phyloP scores from a whole-genome alignment of 1,139 yeast genomes.

The Lodderomyces oxycetoniae region DNA sequence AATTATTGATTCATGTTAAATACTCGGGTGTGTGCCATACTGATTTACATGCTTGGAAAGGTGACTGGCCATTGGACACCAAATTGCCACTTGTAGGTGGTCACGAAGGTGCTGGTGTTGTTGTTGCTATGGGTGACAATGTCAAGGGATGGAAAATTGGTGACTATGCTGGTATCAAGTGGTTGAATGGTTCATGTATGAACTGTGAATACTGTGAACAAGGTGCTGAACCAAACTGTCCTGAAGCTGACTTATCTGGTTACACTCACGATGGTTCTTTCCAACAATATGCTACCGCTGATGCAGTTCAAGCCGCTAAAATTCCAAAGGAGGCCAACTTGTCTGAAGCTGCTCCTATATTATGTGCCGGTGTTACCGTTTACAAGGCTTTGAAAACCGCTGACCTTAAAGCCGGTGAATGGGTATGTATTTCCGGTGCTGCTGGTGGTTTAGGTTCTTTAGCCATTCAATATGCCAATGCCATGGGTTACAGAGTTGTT shows the following conservation, averaged over 20 bases:
- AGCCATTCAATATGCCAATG: conserved; percentile 70
- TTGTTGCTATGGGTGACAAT: conserved; percentile 66
- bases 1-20: conserved; percentile 61
- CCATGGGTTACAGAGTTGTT: conserved; percentile 69
- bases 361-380: conserved; percentile 80
- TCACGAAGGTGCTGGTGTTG: conserved; percentile 81
- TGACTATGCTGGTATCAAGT: conserved; percentile 69
- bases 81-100: conserved; percentile 76
- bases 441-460: conserved; percentile 77
- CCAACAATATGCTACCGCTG: conserved; percentile 79
- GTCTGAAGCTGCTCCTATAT: conserved; percentile 71
- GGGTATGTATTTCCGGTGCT: conserved; percentile 78
- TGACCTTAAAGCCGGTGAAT: conserved; percentile 57
- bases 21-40: conserved; percentile 81
- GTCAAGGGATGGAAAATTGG: conserved; percentile 67
- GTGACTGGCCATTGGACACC: conserved; percentile 68
- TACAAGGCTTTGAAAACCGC: conserved; percentile 76
- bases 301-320: conserved; percentile 80
- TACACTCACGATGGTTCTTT: conserved; percentile 78
- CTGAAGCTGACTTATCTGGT: conserved; percentile 65
- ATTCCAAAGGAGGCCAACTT: conserved; percentile 68
- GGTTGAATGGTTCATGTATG: conserved; percentile 72
- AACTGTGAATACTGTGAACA: conserved; percentile 64
- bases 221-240: conserved; percentile 64
- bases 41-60: conserved; percentile 76